Evolutionary conservation across 257 asterid genomes (phyloP).

Genomic region (Oldenlandia corymbosa): DNA sequence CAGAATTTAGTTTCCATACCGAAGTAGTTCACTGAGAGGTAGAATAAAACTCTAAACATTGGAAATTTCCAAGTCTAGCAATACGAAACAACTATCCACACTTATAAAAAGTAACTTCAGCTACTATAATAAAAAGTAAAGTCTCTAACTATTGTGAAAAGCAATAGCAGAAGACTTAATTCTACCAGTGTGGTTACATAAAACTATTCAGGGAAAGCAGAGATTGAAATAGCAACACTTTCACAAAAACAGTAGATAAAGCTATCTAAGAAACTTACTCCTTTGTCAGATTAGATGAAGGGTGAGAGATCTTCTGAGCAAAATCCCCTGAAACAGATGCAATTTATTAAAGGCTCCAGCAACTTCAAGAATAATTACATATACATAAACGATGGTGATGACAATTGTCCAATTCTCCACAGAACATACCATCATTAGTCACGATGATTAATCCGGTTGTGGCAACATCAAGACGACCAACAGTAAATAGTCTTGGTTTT

Average conservation of each 20-base stretch:
- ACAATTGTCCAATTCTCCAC: not conserved
- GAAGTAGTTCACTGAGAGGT: slow-evolving; percentile 4
- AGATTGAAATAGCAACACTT: slow-evolving; percentile 12
- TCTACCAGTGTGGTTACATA: not conserved
- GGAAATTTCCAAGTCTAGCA: not conserved
- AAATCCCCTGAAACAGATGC: slow-evolving; percentile 66
- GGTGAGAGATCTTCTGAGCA: slow-evolving; percentile 86
- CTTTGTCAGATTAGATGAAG: slow-evolving; percentile 85
- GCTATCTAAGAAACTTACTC: slow-evolving; percentile 52
- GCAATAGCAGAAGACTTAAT: not conserved
- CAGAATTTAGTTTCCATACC: not conserved
- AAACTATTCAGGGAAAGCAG: not conserved
- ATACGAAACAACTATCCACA: not conserved
- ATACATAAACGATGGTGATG: too few relatives aligned
- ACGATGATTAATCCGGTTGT: slow-evolving; percentile 89
- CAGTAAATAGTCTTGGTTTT: slow-evolving; percentile 83
- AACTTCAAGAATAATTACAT: not conserved
- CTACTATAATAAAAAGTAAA: not conserved
- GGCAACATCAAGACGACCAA: slow-evolving; percentile 97
- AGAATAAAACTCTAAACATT: not conserved
- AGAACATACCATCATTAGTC: slow-evolving; percentile 84
- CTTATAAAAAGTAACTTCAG: not conserved
- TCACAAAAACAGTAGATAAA: not conserved
- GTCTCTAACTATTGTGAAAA: not conserved
- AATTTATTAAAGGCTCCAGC: slow-evolving; percentile 2